Evolutionary conservation across 73 alveolate species (phyloP).

Genomic region (Paramecium tetraurelia): DNA sequence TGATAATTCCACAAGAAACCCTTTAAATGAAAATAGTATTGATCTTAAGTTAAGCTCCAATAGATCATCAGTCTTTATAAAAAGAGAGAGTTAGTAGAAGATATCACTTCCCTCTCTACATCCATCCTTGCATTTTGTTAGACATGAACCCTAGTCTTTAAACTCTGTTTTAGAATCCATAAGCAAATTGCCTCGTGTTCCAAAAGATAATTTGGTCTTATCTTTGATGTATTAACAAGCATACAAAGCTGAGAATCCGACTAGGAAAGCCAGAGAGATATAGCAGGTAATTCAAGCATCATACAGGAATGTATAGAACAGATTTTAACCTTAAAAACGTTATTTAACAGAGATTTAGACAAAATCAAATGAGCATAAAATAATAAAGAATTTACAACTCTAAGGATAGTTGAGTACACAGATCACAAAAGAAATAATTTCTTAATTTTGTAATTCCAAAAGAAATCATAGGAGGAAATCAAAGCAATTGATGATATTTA

Average conservation of each 20-base stretch:
- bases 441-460: not conserved
- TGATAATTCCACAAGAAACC: not conserved
- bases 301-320: not conserved
- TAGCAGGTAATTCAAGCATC: not conserved
- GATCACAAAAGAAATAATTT: not conserved
- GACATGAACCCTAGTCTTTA: not conserved
- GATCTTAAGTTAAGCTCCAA: not conserved
- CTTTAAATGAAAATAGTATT: not conserved
- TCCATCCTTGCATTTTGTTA: not conserved
- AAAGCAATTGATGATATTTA: not conserved
- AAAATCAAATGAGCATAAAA: not conserved
- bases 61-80: not conserved
- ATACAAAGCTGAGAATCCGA: not conserved
- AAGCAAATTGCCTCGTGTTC: slow-evolving; percentile 5
- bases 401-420: not conserved
- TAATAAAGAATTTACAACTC: not conserved
- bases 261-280: slow-evolving; percentile 1
- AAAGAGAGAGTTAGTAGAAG: not conserved
- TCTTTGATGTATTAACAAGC: slow-evolving; percentile 30
- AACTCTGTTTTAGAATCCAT: not conserved
- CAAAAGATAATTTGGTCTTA: slow-evolving; percentile 10
- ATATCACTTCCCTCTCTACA: not conserved
- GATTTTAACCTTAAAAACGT: not conserved
- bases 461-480: not conserved
- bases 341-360: not conserved